A percentile compares a stretch with the other conserved stretches of the same genome.
Conservation (phyloP, 768 basidiomycete species). For the Omphalotus guepiniiformis region DNA sequence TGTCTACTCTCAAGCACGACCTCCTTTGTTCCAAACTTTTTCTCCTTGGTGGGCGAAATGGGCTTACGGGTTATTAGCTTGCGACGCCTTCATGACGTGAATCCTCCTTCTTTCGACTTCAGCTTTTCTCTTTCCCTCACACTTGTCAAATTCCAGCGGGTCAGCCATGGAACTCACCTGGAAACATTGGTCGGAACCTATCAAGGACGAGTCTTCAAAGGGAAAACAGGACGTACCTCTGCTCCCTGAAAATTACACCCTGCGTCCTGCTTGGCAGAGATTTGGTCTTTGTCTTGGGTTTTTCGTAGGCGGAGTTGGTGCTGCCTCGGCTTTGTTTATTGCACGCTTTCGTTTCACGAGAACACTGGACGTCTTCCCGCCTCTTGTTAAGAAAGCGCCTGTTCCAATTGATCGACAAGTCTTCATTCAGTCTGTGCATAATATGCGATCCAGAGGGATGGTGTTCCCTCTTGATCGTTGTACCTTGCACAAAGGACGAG, state of each 20-base stretch:
- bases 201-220: background rate
- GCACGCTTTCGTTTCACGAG: slow-evolving; percentile 29
- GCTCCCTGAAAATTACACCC: slow-evolving; percentile 16
- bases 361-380: slow-evolving; percentile 22
- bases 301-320: slow-evolving; percentile 25
- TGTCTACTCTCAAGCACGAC: background rate
- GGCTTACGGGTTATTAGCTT: slow-evolving; percentile 1
- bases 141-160: background rate
- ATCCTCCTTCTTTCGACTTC: background rate
- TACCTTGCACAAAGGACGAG: slow-evolving; percentile 27
- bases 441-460: slow-evolving; percentile 22
- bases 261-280: slow-evolving; percentile 32
- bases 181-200: slow-evolving; percentile 7
- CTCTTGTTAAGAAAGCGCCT: slow-evolving; percentile 2
- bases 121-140: background rate
- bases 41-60: slow-evolving; percentile 10
- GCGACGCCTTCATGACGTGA: slow-evolving; percentile 9
- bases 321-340: slow-evolving; percentile 25
- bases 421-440: slow-evolving; percentile 29
- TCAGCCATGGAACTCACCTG: slow-evolving; percentile 8
- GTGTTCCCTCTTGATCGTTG: slow-evolving; percentile 23
- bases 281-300: slow-evolving; percentile 25
- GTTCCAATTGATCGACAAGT: slow-evolving; percentile 19
- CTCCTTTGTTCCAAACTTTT: slow-evolving; percentile 1
- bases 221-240: slow-evolving; percentile 1